phyloP scores from a whole-genome alignment of 495 filamentous ascomycete genomes.

The Stereocaulon alpinum region DNA sequence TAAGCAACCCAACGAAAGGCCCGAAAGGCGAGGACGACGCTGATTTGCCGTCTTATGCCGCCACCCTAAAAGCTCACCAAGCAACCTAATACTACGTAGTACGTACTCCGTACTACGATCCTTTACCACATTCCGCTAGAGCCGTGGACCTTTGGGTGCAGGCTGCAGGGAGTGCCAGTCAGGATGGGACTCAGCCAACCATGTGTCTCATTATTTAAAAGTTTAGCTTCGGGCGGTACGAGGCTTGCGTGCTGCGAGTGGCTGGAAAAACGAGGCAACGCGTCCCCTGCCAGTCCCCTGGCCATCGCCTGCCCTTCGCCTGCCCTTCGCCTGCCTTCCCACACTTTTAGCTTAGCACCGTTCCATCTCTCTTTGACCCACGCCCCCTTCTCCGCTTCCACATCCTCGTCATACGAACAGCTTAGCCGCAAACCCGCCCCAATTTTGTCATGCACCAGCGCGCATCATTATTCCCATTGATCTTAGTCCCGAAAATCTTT shows the following conservation, averaged over 20 bases:
- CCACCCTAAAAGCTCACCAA: constrained; percentile 9
- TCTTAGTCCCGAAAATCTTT: background rate
- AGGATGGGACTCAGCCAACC: too few species aligned
- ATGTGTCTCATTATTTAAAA: constrained; percentile 1
- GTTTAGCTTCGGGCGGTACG: constrained; percentile 10
- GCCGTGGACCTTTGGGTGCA: background rate
- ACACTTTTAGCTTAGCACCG: background rate
- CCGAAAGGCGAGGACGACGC: constrained; percentile 7
- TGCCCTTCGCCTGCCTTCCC: background rate
- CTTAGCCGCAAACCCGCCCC: constrained; percentile 20
- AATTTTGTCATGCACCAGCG: constrained; percentile 14
- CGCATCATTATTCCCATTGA: constrained; percentile 12
- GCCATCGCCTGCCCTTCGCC: background rate
- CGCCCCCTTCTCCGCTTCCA: constrained; percentile 4
- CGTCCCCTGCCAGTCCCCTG: background rate
- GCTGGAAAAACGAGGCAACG: constrained; percentile 5
- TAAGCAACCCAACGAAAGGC: constrained; percentile 6
- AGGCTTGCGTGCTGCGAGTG: constrained; percentile 9
- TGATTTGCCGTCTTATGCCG: constrained; percentile 10
- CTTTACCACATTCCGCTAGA: constrained; percentile 3
- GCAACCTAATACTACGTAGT: too few species aligned
- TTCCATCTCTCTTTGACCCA: background rate
- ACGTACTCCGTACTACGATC: constrained; percentile 1
- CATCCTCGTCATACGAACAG: constrained; percentile 13
- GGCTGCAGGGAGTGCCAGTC: constrained; percentile 3